Conservation (phyloP, 495 filamentous ascomycete species). For the Lepraria neglecta region DNA sequence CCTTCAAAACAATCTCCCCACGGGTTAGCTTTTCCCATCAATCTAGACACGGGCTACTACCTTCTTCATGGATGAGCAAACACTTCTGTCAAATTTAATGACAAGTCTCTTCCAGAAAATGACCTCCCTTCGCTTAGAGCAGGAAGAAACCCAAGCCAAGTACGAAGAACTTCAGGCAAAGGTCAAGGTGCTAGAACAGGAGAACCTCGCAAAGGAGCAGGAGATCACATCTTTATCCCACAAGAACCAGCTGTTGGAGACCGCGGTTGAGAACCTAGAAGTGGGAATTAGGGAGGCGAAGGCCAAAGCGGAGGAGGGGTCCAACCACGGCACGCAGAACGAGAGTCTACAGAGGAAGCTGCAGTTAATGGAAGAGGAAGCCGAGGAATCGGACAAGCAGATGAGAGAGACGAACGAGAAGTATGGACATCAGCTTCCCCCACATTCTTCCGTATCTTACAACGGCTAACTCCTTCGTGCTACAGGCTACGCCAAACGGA, state of each 20-base stretch:
- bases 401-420: constrained; percentile 96
- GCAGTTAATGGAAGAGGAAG: constrained; percentile 95
- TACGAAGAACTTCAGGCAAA: constrained; percentile 79
- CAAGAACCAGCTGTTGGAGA: constrained; percentile 83
- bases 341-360: constrained; percentile 85
- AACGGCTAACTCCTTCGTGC: neutral
- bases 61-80: neutral
- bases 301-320: constrained; percentile 63
- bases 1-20: neutral
- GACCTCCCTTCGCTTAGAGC: constrained; percentile 84
- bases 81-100: constrained; percentile 1
- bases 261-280: constrained; percentile 87
- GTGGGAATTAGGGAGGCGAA: constrained; percentile 68
- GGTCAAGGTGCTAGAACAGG: constrained; percentile 87
- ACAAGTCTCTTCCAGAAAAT: constrained; percentile 61
- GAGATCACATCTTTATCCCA: constrained; percentile 92
- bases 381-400: constrained; percentile 88
- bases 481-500: constrained; percentile 92
- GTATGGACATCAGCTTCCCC: constrained; percentile 48
- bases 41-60: neutral
- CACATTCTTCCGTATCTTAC: neutral
- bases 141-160: constrained; percentile 69
- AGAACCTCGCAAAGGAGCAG: constrained; percentile 93
- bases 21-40: neutral
- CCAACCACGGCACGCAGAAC: constrained; percentile 71